Conservation (phyloP, 495 filamentous ascomycete genomes). For the Annulohypoxylon bovei region DNA sequence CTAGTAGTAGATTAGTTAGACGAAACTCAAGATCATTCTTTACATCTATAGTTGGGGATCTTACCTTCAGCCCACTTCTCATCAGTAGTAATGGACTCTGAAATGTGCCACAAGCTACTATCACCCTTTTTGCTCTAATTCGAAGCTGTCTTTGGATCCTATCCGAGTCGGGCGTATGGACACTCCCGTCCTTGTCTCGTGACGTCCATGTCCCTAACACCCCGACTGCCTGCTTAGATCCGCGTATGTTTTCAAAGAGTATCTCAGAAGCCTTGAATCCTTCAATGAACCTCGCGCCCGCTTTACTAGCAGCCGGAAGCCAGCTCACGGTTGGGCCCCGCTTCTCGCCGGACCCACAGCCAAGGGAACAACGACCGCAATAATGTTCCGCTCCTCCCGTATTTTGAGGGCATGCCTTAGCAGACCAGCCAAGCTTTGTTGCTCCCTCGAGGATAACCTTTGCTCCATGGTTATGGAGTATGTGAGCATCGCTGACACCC, state of each 20-base stretch:
- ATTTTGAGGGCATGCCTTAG: slow-evolving; percentile 81
- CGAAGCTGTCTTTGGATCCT: slow-evolving; percentile 66
- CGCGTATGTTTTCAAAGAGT: slow-evolving; percentile 66
- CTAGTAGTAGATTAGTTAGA: slow-evolving; percentile 52
- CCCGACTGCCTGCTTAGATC: slow-evolving; percentile 70
- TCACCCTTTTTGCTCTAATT: slow-evolving; percentile 83
- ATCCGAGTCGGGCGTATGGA: slow-evolving; percentile 58
- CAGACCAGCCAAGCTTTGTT: slow-evolving; percentile 76
- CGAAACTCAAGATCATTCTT: not conserved
- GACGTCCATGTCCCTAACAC: slow-evolving; percentile 79
- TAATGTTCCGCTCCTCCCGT: slow-evolving; percentile 74
- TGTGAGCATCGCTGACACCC: slow-evolving; percentile 75
- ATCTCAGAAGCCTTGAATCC: slow-evolving; percentile 75
- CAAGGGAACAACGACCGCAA: slow-evolving; percentile 81
- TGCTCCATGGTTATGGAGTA: slow-evolving; percentile 77
- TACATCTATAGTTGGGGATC: slow-evolving; percentile 11
- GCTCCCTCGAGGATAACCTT: slow-evolving; percentile 76
- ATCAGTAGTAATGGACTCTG: slow-evolving; percentile 79
- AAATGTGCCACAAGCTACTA: slow-evolving; percentile 78
- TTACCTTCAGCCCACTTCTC: slow-evolving; percentile 71
- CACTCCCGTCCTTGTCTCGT: slow-evolving; percentile 68
- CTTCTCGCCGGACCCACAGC: slow-evolving; percentile 77
- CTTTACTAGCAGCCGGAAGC: slow-evolving; percentile 77
- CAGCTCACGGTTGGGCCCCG: slow-evolving; percentile 81
- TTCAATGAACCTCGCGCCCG: slow-evolving; percentile 82